Evolutionary conservation across 768 basidiomycete species (phyloP).

Genomic region (Fomitopsis pulvina): DNA sequence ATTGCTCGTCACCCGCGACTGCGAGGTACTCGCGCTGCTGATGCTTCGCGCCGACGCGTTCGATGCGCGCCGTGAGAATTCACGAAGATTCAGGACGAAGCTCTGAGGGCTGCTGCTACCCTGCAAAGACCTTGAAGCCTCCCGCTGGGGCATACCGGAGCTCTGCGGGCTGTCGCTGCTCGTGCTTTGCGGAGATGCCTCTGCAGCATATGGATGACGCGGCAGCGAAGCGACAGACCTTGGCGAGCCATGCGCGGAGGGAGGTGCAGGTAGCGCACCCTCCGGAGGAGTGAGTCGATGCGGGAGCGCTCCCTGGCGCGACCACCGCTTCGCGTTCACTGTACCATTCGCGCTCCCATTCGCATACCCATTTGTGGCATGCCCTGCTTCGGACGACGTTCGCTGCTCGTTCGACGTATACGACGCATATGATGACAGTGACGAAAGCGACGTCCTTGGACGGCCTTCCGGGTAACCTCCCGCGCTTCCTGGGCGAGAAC

Average conservation of each 20-base stretch:
- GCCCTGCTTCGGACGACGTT: conserved; percentile 8
- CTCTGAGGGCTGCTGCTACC: conserved; percentile 19
- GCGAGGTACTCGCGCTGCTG: conserved; percentile 19
- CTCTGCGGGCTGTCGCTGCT: conserved; percentile 17
- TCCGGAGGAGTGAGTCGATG: conserved; percentile 50
- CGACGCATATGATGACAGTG: conserved; percentile 18
- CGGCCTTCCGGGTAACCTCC: neutral
- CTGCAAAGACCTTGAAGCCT: conserved; percentile 20
- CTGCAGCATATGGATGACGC: conserved; percentile 22
- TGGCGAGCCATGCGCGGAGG: conserved; percentile 6
- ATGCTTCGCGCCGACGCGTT: conserved; percentile 20
- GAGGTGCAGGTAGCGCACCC: conserved; percentile 40
- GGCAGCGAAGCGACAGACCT: conserved; percentile 11
- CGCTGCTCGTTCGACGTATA: conserved; percentile 18
- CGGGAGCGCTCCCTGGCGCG: conserved; percentile 32
- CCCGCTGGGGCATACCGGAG: conserved; percentile 16
- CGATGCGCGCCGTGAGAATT: conserved; percentile 24
- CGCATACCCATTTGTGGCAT: neutral
- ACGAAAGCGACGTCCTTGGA: conserved; percentile 14
- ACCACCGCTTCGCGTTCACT: conserved; percentile 22
- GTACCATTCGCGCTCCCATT: neutral
- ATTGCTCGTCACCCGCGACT: conserved; percentile 9
- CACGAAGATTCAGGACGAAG: conserved; percentile 17
- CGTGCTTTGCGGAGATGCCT: conserved; percentile 11
- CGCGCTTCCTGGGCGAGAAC: neutral